Conservation (phyloP, 83 land plant genomes). For the Picea abies region DNA sequence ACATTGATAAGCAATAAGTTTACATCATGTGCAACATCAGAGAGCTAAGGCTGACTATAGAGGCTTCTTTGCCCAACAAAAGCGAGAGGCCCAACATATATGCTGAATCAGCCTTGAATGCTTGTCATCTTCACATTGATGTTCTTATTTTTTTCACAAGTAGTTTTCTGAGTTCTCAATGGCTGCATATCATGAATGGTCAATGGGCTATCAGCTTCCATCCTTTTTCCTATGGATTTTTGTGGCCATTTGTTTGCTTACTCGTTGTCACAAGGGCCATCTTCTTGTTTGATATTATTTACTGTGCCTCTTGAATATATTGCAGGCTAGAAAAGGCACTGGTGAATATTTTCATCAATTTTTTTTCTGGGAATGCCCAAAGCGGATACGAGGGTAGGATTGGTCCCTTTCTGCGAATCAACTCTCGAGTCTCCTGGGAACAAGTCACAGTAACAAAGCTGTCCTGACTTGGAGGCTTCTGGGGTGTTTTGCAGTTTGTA, state of each 20-base stretch:
- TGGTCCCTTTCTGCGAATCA: conserved; percentile 10
- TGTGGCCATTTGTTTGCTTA: background rate
- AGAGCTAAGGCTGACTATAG: too few species aligned
- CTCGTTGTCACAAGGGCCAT: background rate
- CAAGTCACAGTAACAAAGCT: conserved; percentile 12
- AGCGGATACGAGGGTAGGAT: background rate
- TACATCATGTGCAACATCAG: too few species aligned
- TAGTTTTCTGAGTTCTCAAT: background rate
- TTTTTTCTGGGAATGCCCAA: conserved; percentile 12
- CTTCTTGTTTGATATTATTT: background rate
- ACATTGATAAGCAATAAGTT: too few species aligned
- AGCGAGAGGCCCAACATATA: too few species aligned
- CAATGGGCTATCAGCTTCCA: background rate
- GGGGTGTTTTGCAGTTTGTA: conserved; percentile 17
- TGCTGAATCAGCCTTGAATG: too few species aligned
- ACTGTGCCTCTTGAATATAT: conserved; percentile 11
- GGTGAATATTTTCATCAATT: conserved; percentile 1
- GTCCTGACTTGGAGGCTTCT: conserved; percentile 17
- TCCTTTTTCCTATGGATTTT: background rate
- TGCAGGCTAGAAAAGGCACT: conserved; percentile 14
- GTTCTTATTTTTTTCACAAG: background rate
- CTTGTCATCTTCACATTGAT: background rate
- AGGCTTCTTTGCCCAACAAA: too few species aligned
- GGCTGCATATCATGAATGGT: background rate
- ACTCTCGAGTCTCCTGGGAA: conserved; percentile 9